phyloP scores from a whole-genome alignment of 768 basidiomycete species.

The Calocybe indica region DNA sequence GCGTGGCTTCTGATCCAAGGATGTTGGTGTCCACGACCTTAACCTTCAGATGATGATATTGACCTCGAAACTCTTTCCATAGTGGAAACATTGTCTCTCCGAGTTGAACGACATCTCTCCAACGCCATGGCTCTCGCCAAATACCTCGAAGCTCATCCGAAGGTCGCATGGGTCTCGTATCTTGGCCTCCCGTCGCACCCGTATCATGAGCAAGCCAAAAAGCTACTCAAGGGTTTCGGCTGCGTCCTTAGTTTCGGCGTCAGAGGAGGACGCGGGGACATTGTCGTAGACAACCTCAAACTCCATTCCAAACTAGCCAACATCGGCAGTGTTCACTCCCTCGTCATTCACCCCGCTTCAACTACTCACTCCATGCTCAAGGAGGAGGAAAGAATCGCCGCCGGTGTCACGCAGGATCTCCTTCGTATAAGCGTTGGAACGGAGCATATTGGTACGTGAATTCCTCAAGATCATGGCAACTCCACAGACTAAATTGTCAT shows the following conservation, averaged over 20 bases:
- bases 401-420: constrained; percentile 52
- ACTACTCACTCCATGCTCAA: constrained; percentile 56
- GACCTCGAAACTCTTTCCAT: constrained; percentile 23
- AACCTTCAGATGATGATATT: too few relatives aligned
- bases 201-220: constrained; percentile 42
- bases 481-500: constrained; percentile 25
- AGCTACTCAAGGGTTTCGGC: constrained; percentile 41
- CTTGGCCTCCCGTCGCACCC: constrained; percentile 48
- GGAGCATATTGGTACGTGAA: constrained; percentile 9
- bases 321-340: constrained; percentile 21
- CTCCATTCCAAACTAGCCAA: constrained; percentile 31
- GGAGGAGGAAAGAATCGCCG: constrained; percentile 36
- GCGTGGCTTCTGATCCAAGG: constrained; percentile 57
- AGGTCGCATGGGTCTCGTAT: constrained; percentile 61
- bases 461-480: not conserved
- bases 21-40: not conserved
- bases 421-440: constrained; percentile 37
- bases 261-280: constrained; percentile 30
- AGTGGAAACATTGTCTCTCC: constrained; percentile 56
- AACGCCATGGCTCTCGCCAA: constrained; percentile 40
- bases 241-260: constrained; percentile 63
- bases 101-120: constrained; percentile 50
- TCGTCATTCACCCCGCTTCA: constrained; percentile 52
- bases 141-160: constrained; percentile 48
- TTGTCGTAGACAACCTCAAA: constrained; percentile 31